Conservation (phyloP, 2,329 filamentous ascomycete genomes). For the Exophiala aquamarina region DNA sequence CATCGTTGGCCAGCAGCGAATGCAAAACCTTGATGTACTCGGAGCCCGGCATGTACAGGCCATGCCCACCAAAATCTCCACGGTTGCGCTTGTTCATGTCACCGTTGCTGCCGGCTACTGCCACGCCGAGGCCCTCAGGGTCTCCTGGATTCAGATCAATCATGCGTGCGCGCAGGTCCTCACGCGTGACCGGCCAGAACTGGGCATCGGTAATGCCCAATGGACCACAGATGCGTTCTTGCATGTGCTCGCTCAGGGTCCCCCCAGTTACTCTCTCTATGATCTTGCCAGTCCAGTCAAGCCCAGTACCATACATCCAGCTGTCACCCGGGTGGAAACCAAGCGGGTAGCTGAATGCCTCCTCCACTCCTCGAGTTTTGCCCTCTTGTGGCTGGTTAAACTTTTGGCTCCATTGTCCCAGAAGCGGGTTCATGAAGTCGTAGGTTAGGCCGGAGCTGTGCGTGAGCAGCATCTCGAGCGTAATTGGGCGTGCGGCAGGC, state of each 20-base stretch:
- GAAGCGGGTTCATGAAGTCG: constrained; percentile 8
- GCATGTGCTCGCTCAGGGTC: constrained; percentile 49
- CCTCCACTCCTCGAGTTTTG: constrained; percentile 38
- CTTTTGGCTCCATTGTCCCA: constrained; percentile 27
- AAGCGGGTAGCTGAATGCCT: constrained; percentile 52
- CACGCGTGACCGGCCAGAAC: constrained; percentile 53
- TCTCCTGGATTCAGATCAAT: constrained; percentile 39
- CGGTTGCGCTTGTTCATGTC: constrained; percentile 25
- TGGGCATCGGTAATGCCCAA: constrained; percentile 48
- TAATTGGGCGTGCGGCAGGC: constrained; percentile 20
- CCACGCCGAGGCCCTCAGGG: constrained; percentile 36
- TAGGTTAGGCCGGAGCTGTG: constrained; percentile 14
- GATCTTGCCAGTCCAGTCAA: constrained; percentile 55
- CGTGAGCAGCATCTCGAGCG: constrained; percentile 19
- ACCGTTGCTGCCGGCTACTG: constrained; percentile 35
- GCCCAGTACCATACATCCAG: constrained; percentile 60
- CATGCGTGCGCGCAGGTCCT: constrained; percentile 37
- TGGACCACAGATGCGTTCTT: constrained; percentile 48
- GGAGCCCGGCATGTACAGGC: constrained; percentile 36
- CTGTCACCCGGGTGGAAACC: constrained; percentile 63
- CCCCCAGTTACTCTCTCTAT: constrained; percentile 47
- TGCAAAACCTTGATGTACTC: constrained; percentile 33
- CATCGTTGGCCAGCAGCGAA: constrained; percentile 41
- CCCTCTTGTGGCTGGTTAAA: constrained; percentile 27
- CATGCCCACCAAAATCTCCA: constrained; percentile 49